These are phyloP conservation scores for Paramyrothecium roridum DNA, from an alignment of 2,329 filamentous ascomycete species.

Conservation along the genomic window DNA sequence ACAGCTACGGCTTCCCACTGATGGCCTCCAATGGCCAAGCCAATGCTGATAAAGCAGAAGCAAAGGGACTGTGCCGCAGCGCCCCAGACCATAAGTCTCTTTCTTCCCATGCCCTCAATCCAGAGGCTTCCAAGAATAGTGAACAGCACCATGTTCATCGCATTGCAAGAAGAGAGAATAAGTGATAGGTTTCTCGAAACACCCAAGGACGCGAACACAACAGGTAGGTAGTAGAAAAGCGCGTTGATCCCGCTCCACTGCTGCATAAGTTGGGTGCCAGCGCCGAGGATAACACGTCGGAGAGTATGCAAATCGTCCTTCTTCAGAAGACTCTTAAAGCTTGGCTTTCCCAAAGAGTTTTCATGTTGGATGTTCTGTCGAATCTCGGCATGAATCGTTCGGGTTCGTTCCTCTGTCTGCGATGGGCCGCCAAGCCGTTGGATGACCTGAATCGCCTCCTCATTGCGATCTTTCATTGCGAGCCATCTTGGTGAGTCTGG, in stretches of 20 bases:
- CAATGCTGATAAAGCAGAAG: too few relatives aligned
- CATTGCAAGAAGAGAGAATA: constrained; percentile 21
- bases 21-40: not conserved
- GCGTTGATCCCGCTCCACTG: constrained; percentile 42
- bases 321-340: constrained; percentile 28
- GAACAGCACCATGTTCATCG: too few relatives aligned
- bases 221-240: constrained; percentile 46
- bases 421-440: not conserved
- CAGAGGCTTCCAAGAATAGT: too few relatives aligned
- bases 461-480: not conserved
- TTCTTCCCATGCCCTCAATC: too few relatives aligned
- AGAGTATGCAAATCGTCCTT: constrained; percentile 33
- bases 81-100: too few relatives aligned
- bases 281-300: constrained; percentile 30
- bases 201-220: constrained; percentile 52
- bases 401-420: constrained; percentile 12
- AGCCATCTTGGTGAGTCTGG: constrained; percentile 1
- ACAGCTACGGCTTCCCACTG: constrained; percentile 1
- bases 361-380: constrained; percentile 29
- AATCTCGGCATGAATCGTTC: constrained; percentile 31
- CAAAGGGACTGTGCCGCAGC: too few relatives aligned
- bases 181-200: constrained; percentile 43
- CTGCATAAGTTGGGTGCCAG: constrained; percentile 46
- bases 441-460: not conserved
- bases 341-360: constrained; percentile 25